Evolutionary conservation across 179 eudicot species (phyloP).

Genomic region (Silene vulgaris): DNA sequence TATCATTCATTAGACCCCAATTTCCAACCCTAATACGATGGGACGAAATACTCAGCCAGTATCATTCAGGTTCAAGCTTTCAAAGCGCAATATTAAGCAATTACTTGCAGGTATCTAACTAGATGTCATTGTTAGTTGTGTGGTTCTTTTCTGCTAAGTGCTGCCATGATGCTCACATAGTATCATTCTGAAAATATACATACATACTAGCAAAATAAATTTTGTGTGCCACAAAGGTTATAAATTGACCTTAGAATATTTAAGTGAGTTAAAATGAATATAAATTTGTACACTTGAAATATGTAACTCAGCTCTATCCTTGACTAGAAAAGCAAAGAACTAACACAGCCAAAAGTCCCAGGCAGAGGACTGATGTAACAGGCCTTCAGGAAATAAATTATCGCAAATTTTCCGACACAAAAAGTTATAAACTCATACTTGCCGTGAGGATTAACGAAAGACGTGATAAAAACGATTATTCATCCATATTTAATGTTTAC

Average conservation of each 20-base stretch:
- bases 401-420: not conserved
- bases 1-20: not conserved
- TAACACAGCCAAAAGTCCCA: not conserved
- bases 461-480: not conserved
- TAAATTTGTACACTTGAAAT: not conserved
- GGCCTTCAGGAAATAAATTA: not conserved
- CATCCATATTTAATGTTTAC: constrained; percentile 34
- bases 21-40: not conserved
- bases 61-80: not conserved
- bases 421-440: not conserved
- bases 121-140: not conserved
- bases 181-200: not conserved
- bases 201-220: not conserved
- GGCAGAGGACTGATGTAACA: not conserved
- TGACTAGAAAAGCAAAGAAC: not conserved
- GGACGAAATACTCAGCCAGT: not conserved
- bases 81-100: not conserved
- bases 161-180: not conserved
- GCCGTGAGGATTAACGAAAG: not conserved
- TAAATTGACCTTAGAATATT: not conserved
- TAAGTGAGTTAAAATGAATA: not conserved
- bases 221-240: not conserved
- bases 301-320: no score
- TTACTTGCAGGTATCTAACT: not conserved
- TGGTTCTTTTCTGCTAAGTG: not conserved